Conservation (phyloP, 2,329 filamentous ascomycete genomes). For the Didymella pomorum region DNA sequence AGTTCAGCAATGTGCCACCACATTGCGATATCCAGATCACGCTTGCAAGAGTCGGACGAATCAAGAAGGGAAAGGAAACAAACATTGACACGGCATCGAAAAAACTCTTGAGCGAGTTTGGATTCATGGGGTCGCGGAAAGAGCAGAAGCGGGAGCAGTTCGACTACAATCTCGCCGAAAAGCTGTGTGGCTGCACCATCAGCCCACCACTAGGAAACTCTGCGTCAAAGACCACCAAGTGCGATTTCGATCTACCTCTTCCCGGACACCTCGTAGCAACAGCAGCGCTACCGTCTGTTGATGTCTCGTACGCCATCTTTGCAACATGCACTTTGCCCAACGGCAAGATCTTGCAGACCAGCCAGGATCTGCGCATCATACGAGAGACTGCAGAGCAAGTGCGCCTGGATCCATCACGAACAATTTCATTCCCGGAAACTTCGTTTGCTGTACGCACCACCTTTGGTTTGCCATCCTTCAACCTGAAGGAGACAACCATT, state of each 20-base stretch:
- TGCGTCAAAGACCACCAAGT: slow-evolving; percentile 10
- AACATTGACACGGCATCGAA: slow-evolving; percentile 1
- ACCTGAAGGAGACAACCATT: not conserved
- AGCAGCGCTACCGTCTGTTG: slow-evolving; percentile 5
- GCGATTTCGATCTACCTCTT: slow-evolving; percentile 4
- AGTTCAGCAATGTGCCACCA: slow-evolving; percentile 4
- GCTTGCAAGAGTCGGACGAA: slow-evolving; percentile 16
- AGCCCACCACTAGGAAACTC: not conserved
- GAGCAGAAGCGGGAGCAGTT: slow-evolving; percentile 10
- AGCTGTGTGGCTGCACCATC: slow-evolving; percentile 1
- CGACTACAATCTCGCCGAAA: slow-evolving; percentile 13
- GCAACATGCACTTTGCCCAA: slow-evolving; percentile 7
- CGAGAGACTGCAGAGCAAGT: not conserved
- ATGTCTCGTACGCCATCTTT: slow-evolving; percentile 14
- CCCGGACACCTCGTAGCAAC: slow-evolving; percentile 16
- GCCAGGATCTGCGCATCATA: slow-evolving; percentile 6
- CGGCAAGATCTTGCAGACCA: slow-evolving; percentile 1
- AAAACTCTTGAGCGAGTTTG: slow-evolving; percentile 11
- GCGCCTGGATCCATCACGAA: slow-evolving; percentile 15
- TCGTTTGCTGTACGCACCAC: slow-evolving; percentile 12
- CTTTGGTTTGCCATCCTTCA: slow-evolving; percentile 2
- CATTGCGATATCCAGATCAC: slow-evolving; percentile 12
- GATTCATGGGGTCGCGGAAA: slow-evolving; percentile 13
- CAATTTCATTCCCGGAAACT: slow-evolving; percentile 16
- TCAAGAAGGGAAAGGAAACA: not conserved